phyloP scores from a whole-genome alignment of 352 stramenopile genomes.

The Pythium periplocum region DNA sequence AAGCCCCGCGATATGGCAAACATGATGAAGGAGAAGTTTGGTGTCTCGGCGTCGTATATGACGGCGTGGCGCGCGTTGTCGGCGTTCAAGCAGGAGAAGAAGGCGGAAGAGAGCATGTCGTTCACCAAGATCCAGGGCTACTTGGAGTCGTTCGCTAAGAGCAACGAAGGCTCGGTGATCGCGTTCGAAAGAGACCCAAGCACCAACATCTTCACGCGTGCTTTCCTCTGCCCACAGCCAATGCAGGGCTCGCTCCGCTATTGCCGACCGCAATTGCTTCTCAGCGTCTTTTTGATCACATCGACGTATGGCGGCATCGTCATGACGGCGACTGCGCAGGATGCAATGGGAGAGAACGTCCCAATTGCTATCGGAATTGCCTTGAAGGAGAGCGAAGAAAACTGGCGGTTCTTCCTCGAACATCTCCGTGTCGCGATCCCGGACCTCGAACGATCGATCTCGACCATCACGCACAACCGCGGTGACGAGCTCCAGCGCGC shows the following conservation, averaged over 20 bases:
- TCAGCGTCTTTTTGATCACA: slow-evolving; percentile 68
- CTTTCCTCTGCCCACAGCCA: slow-evolving; percentile 65
- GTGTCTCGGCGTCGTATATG: slow-evolving; percentile 74
- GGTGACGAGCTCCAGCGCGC: slow-evolving; percentile 43
- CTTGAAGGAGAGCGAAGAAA: slow-evolving; percentile 40
- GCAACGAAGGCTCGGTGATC: slow-evolving; percentile 49
- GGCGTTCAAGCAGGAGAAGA: slow-evolving; percentile 63
- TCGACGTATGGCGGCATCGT: slow-evolving; percentile 63
- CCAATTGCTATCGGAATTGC: slow-evolving; percentile 58
- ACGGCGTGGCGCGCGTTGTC: slow-evolving; percentile 70
- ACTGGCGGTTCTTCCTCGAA: slow-evolving; percentile 67
- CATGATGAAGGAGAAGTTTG: slow-evolving; percentile 83
- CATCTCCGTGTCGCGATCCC: slow-evolving; percentile 52
- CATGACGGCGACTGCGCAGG: slow-evolving; percentile 63
- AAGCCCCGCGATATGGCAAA: slow-evolving; percentile 72
- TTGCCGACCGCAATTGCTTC: slow-evolving; percentile 52
- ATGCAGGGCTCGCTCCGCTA: slow-evolving; percentile 45
- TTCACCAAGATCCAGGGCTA: slow-evolving; percentile 68
- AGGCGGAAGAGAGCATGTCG: slow-evolving; percentile 56
- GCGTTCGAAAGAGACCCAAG: slow-evolving; percentile 53
- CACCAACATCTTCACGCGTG: slow-evolving; percentile 45
- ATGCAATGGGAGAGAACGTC: slow-evolving; percentile 74
- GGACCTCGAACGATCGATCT: slow-evolving; percentile 38
- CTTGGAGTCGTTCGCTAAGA: slow-evolving; percentile 48
- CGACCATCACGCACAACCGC: slow-evolving; percentile 65